A percentile compares a stretch with the other conserved stretches of the same genome.
Evolutionary conservation across 2,329 filamentous ascomycete species (phyloP).

Genomic region (Tricladium varicosporioides): DNA sequence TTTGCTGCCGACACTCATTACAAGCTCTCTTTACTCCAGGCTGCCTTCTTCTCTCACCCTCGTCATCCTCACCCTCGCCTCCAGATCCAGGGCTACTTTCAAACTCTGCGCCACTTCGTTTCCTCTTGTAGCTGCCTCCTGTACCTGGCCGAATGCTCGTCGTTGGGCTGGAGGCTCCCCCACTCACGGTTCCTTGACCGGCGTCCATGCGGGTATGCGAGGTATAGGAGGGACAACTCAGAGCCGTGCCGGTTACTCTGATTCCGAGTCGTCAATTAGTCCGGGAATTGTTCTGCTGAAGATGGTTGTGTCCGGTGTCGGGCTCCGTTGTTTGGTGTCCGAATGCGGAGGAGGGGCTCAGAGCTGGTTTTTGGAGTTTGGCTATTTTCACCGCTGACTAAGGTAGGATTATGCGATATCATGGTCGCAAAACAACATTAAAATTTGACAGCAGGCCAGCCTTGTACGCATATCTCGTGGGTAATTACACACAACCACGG

Average conservation of each 20-base stretch:
- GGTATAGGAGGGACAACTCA: background rate
- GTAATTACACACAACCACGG: too few relatives aligned
- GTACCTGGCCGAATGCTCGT: conserved; percentile 29
- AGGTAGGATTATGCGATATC: too few relatives aligned
- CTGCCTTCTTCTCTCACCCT: conserved; percentile 55
- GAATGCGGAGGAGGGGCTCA: conserved; percentile 17
- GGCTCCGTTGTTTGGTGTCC: conserved; percentile 21
- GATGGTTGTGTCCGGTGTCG: conserved; percentile 24
- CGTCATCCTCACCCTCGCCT: conserved; percentile 54
- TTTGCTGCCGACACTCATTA: conserved; percentile 83
- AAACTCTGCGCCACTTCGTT: conserved; percentile 51
- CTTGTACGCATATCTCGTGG: too few relatives aligned
- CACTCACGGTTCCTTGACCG: conserved; percentile 24
- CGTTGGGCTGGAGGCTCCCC: conserved; percentile 30
- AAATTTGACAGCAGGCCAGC: too few relatives aligned
- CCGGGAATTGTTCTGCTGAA: conserved; percentile 20
- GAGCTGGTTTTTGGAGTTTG: too few relatives aligned
- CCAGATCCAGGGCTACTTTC: conserved; percentile 61
- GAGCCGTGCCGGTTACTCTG: conserved; percentile 13
- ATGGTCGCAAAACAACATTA: too few relatives aligned
- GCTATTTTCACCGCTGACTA: too few relatives aligned
- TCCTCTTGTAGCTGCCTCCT: conserved; percentile 48
- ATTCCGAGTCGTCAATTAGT: conserved; percentile 11
- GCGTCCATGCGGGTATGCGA: conserved; percentile 24
- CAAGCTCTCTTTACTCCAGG: conserved; percentile 76